Evolutionary conservation across 2,329 filamentous ascomycete species (phyloP).

Genomic region (Lachnellula willkommii): DNA sequence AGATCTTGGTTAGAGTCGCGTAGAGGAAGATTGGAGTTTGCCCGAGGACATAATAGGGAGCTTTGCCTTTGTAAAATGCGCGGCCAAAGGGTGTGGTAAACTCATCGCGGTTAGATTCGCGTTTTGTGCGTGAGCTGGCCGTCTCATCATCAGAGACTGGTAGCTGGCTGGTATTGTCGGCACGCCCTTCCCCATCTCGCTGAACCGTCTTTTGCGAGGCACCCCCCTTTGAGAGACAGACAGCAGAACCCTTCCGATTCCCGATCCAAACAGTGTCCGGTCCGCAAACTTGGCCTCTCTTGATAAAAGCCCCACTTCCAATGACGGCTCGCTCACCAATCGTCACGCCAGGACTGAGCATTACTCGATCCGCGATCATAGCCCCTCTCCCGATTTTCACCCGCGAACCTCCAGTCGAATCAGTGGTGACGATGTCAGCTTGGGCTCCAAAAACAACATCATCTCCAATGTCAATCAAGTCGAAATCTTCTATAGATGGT

Average conservation of each 20-base stretch:
- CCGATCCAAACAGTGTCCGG: slow-evolving; percentile 47
- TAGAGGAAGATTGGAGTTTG: slow-evolving; percentile 46
- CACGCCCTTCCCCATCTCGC: too few species aligned
- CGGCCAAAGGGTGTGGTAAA: slow-evolving; percentile 46
- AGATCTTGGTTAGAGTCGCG: slow-evolving; percentile 41
- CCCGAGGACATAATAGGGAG: slow-evolving; percentile 46
- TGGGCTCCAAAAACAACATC: slow-evolving; percentile 56
- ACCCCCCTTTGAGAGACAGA: slow-evolving; percentile 34
- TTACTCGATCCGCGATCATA: slow-evolving; percentile 54
- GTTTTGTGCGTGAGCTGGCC: too few species aligned
- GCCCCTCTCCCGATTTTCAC: slow-evolving; percentile 44
- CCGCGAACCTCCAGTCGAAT: slow-evolving; percentile 43
- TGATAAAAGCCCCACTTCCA: slow-evolving; percentile 49
- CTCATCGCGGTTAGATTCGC: not conserved
- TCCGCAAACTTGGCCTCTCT: slow-evolving; percentile 40
- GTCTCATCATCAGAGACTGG: too few species aligned
- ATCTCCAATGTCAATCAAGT: slow-evolving; percentile 50
- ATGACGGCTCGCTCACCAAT: slow-evolving; percentile 46
- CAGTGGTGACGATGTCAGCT: slow-evolving; percentile 48
- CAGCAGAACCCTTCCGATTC: slow-evolving; percentile 45
- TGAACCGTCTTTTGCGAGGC: too few species aligned
- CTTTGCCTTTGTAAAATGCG: slow-evolving; percentile 48
- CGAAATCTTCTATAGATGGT: slow-evolving; percentile 48
- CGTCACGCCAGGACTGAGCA: slow-evolving; percentile 45
- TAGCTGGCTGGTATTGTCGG: too few species aligned